These are phyloP conservation scores for Talaromyces proteolyticus DNA, from an alignment of 495 filamentous ascomycete genomes.

Conservation along the genomic window DNA sequence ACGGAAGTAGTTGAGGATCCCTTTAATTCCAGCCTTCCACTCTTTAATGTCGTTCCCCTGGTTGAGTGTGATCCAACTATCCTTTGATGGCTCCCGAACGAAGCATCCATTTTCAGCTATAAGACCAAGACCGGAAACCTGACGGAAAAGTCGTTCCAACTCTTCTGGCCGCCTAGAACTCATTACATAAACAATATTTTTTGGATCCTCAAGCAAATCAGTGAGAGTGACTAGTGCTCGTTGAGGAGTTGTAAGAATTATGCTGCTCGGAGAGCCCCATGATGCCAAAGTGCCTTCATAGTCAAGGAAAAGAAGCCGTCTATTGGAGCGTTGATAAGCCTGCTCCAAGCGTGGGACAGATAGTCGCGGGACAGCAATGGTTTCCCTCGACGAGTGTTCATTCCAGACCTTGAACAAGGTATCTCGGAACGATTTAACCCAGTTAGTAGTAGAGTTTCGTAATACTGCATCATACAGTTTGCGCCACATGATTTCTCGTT, in stretches of 20 bases:
- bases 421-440: conserved; percentile 68
- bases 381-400: conserved; percentile 76
- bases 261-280: conserved; percentile 71
- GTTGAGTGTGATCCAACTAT: conserved; percentile 67
- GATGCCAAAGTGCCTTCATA: conserved; percentile 88
- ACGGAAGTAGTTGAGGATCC: conserved; percentile 79
- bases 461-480: conserved; percentile 69
- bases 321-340: conserved; percentile 55
- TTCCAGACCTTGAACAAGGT: conserved; percentile 67
- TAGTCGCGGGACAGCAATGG: conserved; percentile 76
- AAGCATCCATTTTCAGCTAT: conserved; percentile 94
- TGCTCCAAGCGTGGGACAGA: conserved; percentile 57
- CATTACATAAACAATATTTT: conserved; percentile 91
- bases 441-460: conserved; percentile 74
- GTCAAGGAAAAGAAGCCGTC: conserved; percentile 80
- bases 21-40: conserved; percentile 74
- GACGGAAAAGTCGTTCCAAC: conserved; percentile 75
- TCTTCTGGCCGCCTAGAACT: conserved; percentile 79
- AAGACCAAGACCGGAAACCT: conserved; percentile 71
- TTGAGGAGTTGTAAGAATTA: conserved; percentile 77
- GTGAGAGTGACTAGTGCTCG: conserved; percentile 74
- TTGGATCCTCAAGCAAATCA: conserved; percentile 68
- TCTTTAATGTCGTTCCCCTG: conserved; percentile 56
- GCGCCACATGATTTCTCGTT: conserved; percentile 69
- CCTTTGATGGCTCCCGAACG: conserved; percentile 60